Evolutionary conservation across 169 alveolate genomes (phyloP).

Genomic region (Perkinsus marinus): DNA sequence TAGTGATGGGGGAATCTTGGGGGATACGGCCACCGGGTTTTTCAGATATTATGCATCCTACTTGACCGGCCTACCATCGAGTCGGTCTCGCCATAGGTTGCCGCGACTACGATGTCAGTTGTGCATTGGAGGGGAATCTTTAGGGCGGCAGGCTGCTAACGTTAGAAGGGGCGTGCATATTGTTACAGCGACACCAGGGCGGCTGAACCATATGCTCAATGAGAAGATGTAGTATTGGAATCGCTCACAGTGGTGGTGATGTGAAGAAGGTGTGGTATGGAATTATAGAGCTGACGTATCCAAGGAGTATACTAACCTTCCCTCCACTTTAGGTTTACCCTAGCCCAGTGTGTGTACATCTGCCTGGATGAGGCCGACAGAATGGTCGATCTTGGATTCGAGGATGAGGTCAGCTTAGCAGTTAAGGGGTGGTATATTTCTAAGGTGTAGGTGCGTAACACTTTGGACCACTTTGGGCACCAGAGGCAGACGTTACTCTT

Average conservation of each 20-base stretch:
- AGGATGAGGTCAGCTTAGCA: slow-evolving; percentile 61
- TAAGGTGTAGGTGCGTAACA: slow-evolving; percentile 37
- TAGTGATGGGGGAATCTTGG: background rate
- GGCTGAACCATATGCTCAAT: slow-evolving; percentile 81
- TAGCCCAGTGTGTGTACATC: slow-evolving; percentile 71
- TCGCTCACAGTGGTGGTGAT: no score
- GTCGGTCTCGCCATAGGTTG: background rate
- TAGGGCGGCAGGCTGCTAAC: slow-evolving; percentile 15
- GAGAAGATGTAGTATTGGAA: slow-evolving; percentile 22
- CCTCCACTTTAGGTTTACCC: slow-evolving; percentile 38
- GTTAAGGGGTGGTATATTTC: background rate
- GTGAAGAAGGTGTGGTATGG: background rate
- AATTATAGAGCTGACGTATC: background rate
- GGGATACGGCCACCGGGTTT: background rate
- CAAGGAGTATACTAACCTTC: background rate
- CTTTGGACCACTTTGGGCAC: slow-evolving; percentile 69
- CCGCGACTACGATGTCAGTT: background rate
- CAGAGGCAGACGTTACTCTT: slow-evolving; percentile 82
- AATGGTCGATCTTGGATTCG: slow-evolving; percentile 89
- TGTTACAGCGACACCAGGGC: slow-evolving; percentile 95
- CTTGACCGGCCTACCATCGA: background rate
- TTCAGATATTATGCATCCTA: background rate
- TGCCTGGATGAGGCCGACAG: slow-evolving; percentile 96
- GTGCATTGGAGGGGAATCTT: slow-evolving; percentile 17
- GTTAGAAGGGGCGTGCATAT: slow-evolving; percentile 75